Evolutionary conservation across 176 grass and related monocot species (phyloP).

Genomic region (Panicum miliaceum): DNA sequence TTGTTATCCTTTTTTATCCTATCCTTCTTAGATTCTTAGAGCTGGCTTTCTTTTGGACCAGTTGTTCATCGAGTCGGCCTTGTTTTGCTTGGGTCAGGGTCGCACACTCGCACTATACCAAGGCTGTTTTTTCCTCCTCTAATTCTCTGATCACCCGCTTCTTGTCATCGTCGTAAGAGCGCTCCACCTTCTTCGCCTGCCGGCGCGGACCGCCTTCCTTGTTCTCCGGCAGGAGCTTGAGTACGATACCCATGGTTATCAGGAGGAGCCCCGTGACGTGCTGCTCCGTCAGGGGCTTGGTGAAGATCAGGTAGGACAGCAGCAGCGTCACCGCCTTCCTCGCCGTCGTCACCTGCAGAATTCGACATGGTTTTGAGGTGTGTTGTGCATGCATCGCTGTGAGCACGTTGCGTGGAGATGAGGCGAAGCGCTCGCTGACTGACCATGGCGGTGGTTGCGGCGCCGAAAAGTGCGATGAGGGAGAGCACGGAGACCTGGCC

Average conservation of each 20-base stretch:
- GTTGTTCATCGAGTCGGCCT: neutral
- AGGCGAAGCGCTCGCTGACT: neutral
- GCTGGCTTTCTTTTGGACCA: too few relatives aligned
- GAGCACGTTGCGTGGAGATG: neutral
- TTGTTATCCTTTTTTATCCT: neutral
- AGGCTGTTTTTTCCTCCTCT: constrained; percentile 48
- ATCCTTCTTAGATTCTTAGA: neutral
- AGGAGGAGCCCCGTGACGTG: constrained; percentile 77
- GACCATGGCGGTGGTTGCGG: constrained; percentile 84
- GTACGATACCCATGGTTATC: constrained; percentile 79
- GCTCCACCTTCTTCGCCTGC: constrained; percentile 22
- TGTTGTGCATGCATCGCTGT: neutral
- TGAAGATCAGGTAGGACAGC: constrained; percentile 93
- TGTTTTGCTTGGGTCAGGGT: neutral
- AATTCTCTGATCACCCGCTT: constrained; percentile 21
- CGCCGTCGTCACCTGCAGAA: constrained; percentile 72
- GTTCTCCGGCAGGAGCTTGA: constrained; percentile 81
- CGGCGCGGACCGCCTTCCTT: constrained; percentile 38
- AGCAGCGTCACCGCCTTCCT: constrained; percentile 89
- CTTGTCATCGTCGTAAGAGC: constrained; percentile 36
- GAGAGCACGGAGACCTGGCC: constrained; percentile 94
- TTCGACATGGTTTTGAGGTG: neutral
- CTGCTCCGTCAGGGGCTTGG: constrained; percentile 89
- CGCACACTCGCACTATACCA: constrained; percentile 51
- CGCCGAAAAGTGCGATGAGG: constrained; percentile 86